Evolutionary conservation across 495 filamentous ascomycete genomes (phyloP).

Genomic region (Chaetomidium leptoderma): DNA sequence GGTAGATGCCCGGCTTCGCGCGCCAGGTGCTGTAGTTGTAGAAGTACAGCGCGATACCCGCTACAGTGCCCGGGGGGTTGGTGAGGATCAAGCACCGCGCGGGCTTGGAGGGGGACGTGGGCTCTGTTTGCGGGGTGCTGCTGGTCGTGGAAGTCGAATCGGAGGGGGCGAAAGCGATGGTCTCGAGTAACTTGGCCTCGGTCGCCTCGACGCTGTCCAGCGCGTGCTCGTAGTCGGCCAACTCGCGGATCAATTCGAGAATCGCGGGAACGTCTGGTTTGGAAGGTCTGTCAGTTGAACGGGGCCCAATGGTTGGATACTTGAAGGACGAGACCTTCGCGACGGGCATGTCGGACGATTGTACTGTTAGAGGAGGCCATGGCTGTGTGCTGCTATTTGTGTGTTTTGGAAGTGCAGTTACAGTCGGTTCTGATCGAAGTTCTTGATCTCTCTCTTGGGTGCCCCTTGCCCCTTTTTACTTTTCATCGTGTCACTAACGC

Average conservation of each 20-base stretch:
- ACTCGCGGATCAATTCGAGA: slow-evolving; percentile 76
- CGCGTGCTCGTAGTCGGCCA: slow-evolving; percentile 82
- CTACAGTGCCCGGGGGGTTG: slow-evolving; percentile 37
- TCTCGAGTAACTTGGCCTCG: slow-evolving; percentile 62
- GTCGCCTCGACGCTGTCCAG: slow-evolving; percentile 75
- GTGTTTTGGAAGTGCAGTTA: too few species aligned
- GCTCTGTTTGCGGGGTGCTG: slow-evolving; percentile 38
- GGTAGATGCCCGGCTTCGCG: slow-evolving; percentile 79
- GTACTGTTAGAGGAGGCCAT: slow-evolving; percentile 22
- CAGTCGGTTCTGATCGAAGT: too few species aligned
- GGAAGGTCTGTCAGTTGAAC: slow-evolving; percentile 3
- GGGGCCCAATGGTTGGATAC: not conserved
- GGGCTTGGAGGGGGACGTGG: slow-evolving; percentile 38
- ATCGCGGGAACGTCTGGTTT: slow-evolving; percentile 74
- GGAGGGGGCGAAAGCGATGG: slow-evolving; percentile 69
- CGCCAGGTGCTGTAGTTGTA: slow-evolving; percentile 76
- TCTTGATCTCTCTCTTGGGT: not conserved
- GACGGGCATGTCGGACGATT: slow-evolving; percentile 33
- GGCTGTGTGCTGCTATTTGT: not conserved
- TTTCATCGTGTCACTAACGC: not conserved
- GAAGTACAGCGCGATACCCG: slow-evolving; percentile 58
- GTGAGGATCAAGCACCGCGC: slow-evolving; percentile 47
- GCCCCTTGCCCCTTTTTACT: not conserved
- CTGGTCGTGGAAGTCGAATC: slow-evolving; percentile 34
- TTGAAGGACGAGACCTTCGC: slow-evolving; percentile 24